Base-by-base conservation (phyloP, 768 basidiomycete genomes). In the Tulasnella sp. region DNA sequence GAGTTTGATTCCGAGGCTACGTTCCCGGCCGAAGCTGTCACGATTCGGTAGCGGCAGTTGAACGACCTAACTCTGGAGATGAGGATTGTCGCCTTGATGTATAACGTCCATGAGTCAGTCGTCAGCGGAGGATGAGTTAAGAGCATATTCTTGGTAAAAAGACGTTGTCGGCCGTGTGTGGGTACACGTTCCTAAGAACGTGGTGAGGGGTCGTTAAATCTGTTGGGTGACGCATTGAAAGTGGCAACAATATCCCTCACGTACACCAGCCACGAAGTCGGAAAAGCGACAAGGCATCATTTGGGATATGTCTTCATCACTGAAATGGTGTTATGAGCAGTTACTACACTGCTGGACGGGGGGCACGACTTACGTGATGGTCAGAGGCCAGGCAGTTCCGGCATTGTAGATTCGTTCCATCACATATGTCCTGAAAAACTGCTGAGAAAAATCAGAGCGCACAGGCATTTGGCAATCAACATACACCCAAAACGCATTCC, bases 81-180 rank as follows among this genome's bases (percentile, higher is more conserved):
- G 71, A 94, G 80, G 77, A 92, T 89, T 10, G 87, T 86, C 15
- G 89, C 87, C 83, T 94, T 93, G 83, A 92, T 86, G 80, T 91
- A 92, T 18, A 93, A 81, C 9, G 88, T 88, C 81, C 93, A 93
- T 0, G 92, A 89, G 83, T 93, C 93, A 0, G 89, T 89, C 80
- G 90, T 88, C 16, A 87, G 85, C 44, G 88, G 88, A 20, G 89
- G 89, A 82, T 93, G 91, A 4, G 84, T 81, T 3, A 89, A 85
- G 26, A 93, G 86, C 26, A 92, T 83, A 80, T 91, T 87, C 76
- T 84, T 86, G 7, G 87, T 87, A 78, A 91, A 89, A 0, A 91
- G 89, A 88, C 91, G 91, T 82, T 93, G 92, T 13, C 92, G 87
- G 23, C 44, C 71, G 26, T 71, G 44, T 23, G 48, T 69, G 1